A percentile compares a stretch with the other conserved stretches of the same genome.
phyloP scores from a whole-genome alignment of 495 filamentous ascomycete genomes.

The Aspergillus funiculosus region DNA sequence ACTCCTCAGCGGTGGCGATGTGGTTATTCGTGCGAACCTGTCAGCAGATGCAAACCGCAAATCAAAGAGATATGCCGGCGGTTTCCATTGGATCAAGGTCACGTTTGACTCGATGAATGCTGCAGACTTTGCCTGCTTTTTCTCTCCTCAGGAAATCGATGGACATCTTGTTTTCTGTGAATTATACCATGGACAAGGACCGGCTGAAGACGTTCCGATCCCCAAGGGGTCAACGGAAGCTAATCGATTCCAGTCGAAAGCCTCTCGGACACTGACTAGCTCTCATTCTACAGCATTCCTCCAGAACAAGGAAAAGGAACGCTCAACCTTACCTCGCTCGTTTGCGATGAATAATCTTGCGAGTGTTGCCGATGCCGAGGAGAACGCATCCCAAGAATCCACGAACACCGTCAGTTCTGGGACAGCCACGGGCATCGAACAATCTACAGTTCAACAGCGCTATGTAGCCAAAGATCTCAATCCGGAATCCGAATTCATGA shows the following conservation, averaged over 20 bases:
- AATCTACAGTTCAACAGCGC: constrained; percentile 37
- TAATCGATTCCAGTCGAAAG: constrained; percentile 22
- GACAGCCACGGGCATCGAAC: constrained; percentile 52
- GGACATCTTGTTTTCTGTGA: constrained; percentile 76
- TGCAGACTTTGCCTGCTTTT: constrained; percentile 67
- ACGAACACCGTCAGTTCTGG: constrained; percentile 52
- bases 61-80: constrained; percentile 68
- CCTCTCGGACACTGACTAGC: constrained; percentile 32
- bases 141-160: constrained; percentile 69
- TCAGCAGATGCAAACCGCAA: constrained; percentile 65
- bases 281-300: constrained; percentile 38
- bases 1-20: constrained; percentile 55
- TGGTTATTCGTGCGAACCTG: constrained; percentile 54
- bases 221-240: constrained; percentile 37
- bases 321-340: constrained; percentile 41
- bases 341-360: constrained; percentile 41
- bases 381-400: constrained; percentile 29
- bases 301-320: constrained; percentile 30
- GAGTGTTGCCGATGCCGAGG: constrained; percentile 28
- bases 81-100: constrained; percentile 86
- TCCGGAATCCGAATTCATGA: constrained; percentile 46
- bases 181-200: constrained; percentile 64
- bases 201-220: constrained; percentile 58
- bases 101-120: constrained; percentile 80
- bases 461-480: constrained; percentile 24